These are phyloP conservation scores for Rhodosporidiobolus sp. DNA, from an alignment of 768 basidiomycete genomes.

Conservation along the genomic window DNA sequence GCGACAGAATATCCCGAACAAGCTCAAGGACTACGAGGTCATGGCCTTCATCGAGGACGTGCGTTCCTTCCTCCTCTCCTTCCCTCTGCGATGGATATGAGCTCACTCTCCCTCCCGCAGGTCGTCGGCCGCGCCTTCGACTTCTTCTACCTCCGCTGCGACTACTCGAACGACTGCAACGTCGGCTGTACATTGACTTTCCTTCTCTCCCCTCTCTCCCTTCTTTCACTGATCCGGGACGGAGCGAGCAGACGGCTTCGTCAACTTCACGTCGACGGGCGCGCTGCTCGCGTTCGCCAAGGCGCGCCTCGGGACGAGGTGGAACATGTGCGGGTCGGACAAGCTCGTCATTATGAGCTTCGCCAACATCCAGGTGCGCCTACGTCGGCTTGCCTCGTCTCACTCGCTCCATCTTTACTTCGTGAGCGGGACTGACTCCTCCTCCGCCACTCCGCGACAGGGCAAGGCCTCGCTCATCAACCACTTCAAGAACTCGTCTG, in stretches of 20 bases:
- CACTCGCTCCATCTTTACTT: not conserved
- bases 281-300: constrained; percentile 74
- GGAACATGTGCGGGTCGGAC: constrained; percentile 90
- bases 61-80: constrained; percentile 52
- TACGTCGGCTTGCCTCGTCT: not conserved
- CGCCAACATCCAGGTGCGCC: constrained; percentile 82
- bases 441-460: constrained; percentile 49
- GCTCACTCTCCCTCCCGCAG: constrained; percentile 67
- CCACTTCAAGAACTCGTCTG: constrained; percentile 86
- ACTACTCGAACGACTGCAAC: constrained; percentile 46
- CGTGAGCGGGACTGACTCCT: not conserved
- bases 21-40: constrained; percentile 48
- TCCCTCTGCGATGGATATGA: constrained; percentile 60
- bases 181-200: constrained; percentile 44
- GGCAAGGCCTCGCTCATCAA: constrained; percentile 86
- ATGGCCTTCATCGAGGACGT: constrained; percentile 42
- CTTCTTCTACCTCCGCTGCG: constrained; percentile 68
- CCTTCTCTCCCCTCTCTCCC: not conserved
- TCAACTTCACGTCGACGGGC: constrained; percentile 74
- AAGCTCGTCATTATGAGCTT: constrained; percentile 85
- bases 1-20: constrained; percentile 91
- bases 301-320: constrained; percentile 71
- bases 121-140: constrained; percentile 76
- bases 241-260: constrained; percentile 63
- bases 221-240: constrained; percentile 53